Evolutionary conservation across 345 rosid genomes (phyloP), one percentile per base, ranked within the genome.

Genomic region (Fremontodendron californicum): DNA sequence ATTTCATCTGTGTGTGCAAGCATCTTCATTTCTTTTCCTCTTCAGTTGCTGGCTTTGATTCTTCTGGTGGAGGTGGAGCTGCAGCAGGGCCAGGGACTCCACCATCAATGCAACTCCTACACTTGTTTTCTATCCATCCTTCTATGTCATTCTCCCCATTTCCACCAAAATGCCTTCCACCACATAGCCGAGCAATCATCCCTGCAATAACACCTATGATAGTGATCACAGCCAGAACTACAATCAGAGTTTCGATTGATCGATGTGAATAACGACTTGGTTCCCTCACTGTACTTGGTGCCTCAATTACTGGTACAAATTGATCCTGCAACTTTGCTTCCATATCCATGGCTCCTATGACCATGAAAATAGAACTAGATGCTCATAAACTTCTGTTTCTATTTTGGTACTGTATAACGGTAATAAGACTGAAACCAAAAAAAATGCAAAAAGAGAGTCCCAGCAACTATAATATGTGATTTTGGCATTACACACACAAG

Each of bases 121-220:
- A 93, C 79, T 82, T 90, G 35, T 81, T 87, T 78, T 94, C 98
- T 6, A 93, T 89, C 97, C 98, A 94, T 23, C 97, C 94, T 87
- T 95, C 99, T 2, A 93, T 83, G 82, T 93, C 94, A 55, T 86
- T 82, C 83, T 91, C 97, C 33, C 97, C 92, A 35, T 84, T 83
- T 45, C 85, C 86, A 39, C 86, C 91, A 60, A 87, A 85, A 82
- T 85, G 96, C 55, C 92, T 81, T 39, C 97, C 97, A 0, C 96
- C 93, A 65, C 94, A 95, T 0, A 91, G 63, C 33, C 98, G 81
- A 35, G 96, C 96, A 7, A 95, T 63, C 57, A 89, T 84, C 29
- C 99, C 97, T 6, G 92, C 93, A 73, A 92, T 61, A 64, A 93
- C 93, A 0, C 83, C 92, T 51, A 90, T 58, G 39, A 93, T 88